Percentiles rank a stretch among this genome's conserved stretches.
Evolutionary conservation across 2,329 filamentous ascomycete genomes (phyloP).

Genomic region (Fusarium miscanthi): DNA sequence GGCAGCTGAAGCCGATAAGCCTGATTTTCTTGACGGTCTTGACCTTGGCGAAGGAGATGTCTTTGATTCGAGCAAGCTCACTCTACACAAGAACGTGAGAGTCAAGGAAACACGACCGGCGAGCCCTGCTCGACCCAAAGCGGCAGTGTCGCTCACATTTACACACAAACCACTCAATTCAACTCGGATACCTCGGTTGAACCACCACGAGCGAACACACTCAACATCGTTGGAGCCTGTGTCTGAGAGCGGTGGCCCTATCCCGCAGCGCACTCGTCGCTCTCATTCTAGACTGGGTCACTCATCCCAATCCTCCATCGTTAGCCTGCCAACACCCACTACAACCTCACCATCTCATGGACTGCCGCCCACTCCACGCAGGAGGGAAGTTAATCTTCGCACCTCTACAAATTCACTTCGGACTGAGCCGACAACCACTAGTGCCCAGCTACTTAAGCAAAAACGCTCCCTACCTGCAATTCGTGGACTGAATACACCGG

Average conservation of each 20-base stretch:
- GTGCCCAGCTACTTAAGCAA: constrained; percentile 71
- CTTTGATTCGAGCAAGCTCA: constrained; percentile 83
- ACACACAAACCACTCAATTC: constrained; percentile 74
- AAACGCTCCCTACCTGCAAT: constrained; percentile 74
- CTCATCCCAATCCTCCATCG: constrained; percentile 74
- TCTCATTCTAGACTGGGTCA: constrained; percentile 77
- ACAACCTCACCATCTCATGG: constrained; percentile 66
- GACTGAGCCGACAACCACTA: constrained; percentile 72
- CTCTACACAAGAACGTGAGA: constrained; percentile 90
- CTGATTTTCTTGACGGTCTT: constrained; percentile 87
- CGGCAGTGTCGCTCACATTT: constrained; percentile 89
- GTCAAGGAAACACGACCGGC: constrained; percentile 77
- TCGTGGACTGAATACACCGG: constrained; percentile 62
- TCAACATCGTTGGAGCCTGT: constrained; percentile 87
- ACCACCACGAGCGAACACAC: constrained; percentile 75
- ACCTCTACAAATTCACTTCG: constrained; percentile 65
- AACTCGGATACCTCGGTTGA: constrained; percentile 84
- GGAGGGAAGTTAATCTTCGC: constrained; percentile 68
- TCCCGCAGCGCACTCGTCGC: constrained; percentile 66
- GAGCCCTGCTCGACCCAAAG: constrained; percentile 77
- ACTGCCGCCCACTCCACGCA: constrained; percentile 69
- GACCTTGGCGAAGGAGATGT: constrained; percentile 87
- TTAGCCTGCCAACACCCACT: constrained; percentile 70
- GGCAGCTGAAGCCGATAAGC: constrained; percentile 61
- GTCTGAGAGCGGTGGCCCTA: constrained; percentile 85